These are phyloP conservation scores for Haematococcus lacustris DNA, from an alignment of 139 green algal species.

Conservation along the genomic window DNA sequence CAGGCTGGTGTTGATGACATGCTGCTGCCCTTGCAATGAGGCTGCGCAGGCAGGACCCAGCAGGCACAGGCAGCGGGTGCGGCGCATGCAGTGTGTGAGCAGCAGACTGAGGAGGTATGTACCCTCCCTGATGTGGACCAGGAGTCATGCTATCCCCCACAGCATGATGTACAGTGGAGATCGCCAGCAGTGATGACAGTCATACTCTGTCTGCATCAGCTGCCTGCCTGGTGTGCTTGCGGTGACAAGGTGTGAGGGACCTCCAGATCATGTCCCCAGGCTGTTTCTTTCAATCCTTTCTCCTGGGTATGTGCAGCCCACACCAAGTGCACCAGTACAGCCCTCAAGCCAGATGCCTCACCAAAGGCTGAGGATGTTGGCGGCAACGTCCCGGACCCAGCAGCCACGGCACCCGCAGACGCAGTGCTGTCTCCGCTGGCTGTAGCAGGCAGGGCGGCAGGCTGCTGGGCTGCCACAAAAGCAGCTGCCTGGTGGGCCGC, in stretches of 20 bases:
- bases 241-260: too few species aligned
- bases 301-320: too few species aligned
- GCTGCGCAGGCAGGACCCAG: not conserved
- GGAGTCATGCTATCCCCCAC: not conserved
- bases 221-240: not conserved
- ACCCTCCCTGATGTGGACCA: not conserved
- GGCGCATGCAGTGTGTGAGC: not conserved
- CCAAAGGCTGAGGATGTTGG: conserved; percentile 1
- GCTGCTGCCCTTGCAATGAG: conserved; percentile 13
- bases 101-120: not conserved
- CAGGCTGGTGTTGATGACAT: too few species aligned
- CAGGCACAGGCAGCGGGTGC: not conserved
- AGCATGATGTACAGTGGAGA: not conserved
- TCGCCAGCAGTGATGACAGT: too few species aligned
- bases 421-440: not conserved
- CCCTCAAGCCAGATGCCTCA: not conserved
- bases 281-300: too few species aligned
- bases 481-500: not conserved
- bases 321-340: not conserved
- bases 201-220: not conserved
- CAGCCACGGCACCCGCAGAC: not conserved
- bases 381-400: not conserved
- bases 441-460: too few species aligned
- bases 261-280: too few species aligned
- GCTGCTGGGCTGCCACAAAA: not conserved